These are phyloP conservation scores for Colletotrichum sojae DNA, from an alignment of 2,329 filamentous ascomycete species.

Conservation along the genomic window DNA sequence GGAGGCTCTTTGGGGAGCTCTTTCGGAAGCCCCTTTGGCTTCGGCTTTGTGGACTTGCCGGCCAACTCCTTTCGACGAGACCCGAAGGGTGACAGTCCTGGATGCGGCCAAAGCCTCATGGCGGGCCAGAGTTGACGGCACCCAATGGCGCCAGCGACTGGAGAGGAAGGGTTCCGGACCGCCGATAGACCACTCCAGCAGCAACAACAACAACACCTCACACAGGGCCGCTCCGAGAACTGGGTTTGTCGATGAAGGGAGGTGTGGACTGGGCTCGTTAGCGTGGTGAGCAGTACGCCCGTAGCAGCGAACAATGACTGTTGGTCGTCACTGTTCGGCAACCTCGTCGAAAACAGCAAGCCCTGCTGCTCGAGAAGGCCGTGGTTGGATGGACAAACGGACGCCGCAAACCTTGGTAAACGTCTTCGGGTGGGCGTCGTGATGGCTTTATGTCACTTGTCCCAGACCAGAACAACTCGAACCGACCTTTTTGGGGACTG, in stretches of 20 bases:
- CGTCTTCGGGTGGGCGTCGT: constrained; percentile 26
- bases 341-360: constrained; percentile 29
- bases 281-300: constrained; percentile 25
- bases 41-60: neutral
- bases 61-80: constrained; percentile 10
- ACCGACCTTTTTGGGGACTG: constrained; percentile 23
- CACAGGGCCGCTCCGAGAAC: neutral
- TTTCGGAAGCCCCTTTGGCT: too few species aligned
- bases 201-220: neutral
- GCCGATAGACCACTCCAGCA: constrained; percentile 1
- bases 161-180: constrained; percentile 25
- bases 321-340: constrained; percentile 15
- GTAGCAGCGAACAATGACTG: constrained; percentile 26
- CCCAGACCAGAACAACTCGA: constrained; percentile 23
- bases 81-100: constrained; percentile 16
- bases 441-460: constrained; percentile 38
- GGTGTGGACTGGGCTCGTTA: constrained; percentile 3
- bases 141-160: constrained; percentile 28
- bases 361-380: neutral
- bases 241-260: constrained; percentile 23
- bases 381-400: constrained; percentile 19
- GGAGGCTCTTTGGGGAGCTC: too few species aligned
- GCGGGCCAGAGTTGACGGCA: neutral
- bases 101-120: constrained; percentile 27
- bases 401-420: constrained; percentile 36